Conservation (phyloP, 352 stramenopile species). For the Thalassiosira hispida region DNA sequence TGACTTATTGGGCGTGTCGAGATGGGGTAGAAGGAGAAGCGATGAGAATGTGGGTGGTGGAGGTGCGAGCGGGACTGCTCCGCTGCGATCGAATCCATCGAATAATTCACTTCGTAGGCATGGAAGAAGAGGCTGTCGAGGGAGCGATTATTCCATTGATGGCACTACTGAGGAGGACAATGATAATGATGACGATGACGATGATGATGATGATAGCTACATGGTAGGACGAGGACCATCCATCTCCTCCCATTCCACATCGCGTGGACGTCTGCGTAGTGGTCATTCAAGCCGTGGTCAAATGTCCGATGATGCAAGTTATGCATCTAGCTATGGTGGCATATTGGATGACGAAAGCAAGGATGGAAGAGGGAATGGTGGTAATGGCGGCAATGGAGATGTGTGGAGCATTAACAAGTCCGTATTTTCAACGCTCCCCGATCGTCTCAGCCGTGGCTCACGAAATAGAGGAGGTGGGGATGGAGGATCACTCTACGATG, state of each 20-base stretch:
- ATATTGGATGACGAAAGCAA: slow-evolving; percentile 5
- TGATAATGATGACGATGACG: not conserved
- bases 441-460: slow-evolving; percentile 1
- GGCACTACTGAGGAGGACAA: not conserved
- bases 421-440: slow-evolving; percentile 42
- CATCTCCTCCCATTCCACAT: slow-evolving; percentile 7
- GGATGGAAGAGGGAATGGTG: slow-evolving; percentile 2
- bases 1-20: not conserved
- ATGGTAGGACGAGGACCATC: slow-evolving; percentile 7
- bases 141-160: not conserved
- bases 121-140: not conserved
- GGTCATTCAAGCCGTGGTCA: not conserved
- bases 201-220: slow-evolving; percentile 12
- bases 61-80: not conserved
- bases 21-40: not conserved
- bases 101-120: not conserved
- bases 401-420: slow-evolving; percentile 52
- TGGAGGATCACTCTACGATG: slow-evolving; percentile 12
- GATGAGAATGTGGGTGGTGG: not conserved
- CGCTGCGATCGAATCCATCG: not conserved
- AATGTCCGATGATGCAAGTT: slow-evolving; percentile 24
- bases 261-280: not conserved
- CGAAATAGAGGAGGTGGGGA: not conserved
- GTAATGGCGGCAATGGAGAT: slow-evolving; percentile 7
- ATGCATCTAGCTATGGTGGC: slow-evolving; percentile 9